These are phyloP conservation scores for Brassica carinata DNA, from an alignment of 345 rosid genomes.

Conservation along the genomic window DNA sequence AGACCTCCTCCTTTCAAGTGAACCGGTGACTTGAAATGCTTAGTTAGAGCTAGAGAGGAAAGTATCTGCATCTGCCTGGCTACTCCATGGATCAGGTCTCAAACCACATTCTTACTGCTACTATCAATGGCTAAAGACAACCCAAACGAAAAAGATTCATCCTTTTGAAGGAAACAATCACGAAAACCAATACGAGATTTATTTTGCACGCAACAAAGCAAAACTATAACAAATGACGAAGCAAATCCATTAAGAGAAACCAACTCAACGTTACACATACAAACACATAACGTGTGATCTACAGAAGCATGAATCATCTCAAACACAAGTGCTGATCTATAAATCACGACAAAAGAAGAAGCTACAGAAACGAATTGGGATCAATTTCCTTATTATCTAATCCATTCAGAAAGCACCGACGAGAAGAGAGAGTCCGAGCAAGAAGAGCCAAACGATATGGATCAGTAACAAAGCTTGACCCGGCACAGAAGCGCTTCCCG, in stretches of 20 bases:
- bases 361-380: conserved; percentile 12
- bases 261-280: conserved; percentile 21
- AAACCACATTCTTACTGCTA: neutral
- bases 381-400: neutral
- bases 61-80: neutral
- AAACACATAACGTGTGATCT: conserved; percentile 26
- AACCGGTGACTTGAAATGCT: neutral
- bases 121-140: neutral
- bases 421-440: conserved; percentile 77
- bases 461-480: conserved; percentile 88
- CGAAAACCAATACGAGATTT: neutral
- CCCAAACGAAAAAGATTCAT: conserved; percentile 20
- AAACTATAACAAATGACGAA: neutral
- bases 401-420: conserved; percentile 59
- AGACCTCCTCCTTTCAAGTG: neutral
- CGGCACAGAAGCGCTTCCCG: conserved; percentile 71
- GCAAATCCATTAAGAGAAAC: neutral
- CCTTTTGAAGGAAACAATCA: neutral
- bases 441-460: conserved; percentile 90
- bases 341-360: neutral
- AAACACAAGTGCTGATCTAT: neutral
- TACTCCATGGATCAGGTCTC: conserved; percentile 13
- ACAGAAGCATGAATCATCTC: neutral
- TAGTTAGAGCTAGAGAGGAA: neutral
- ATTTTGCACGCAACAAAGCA: neutral